Evolutionary conservation across 768 basidiomycete genomes (phyloP), one percentile per base, ranked within the genome.

Genomic region (Suillus luteus): DNA sequence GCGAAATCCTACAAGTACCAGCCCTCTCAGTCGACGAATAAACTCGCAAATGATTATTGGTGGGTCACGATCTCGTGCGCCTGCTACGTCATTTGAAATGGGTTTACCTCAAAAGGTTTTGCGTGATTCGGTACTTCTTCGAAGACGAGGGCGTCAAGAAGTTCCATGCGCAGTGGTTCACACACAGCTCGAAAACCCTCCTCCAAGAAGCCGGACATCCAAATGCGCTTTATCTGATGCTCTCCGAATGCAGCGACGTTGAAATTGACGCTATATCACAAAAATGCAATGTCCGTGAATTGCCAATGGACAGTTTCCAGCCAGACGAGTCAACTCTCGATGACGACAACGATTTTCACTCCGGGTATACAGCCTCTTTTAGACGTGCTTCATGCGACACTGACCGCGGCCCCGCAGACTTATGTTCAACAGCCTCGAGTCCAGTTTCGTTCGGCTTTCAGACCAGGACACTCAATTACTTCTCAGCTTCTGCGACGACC

Each of bases 101-200:
- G 44, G 35, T 62, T 17, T 60, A 8, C 51, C 35, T 27, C 2
- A n/a, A 27, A 31, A 92, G 91, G 91, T 92, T 92, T 68, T 84
- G 85, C 57, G 81, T 78, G n/a, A 88, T 92, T 48, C 80, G 79
- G 4, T 89, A 87, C 66, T 83, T 92, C 62, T 88, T 82, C 64
- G 83, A 87, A 60, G 72, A 77, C 6, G 61, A 70, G 9, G 74
- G 67, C 11, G 67, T 67, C 60, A 87, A 86, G 69, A 81, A 79
- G 75, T 86, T 89, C 61, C 91, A 92, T 72, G 89, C 82, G 1
- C 87, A 89, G 62, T 92, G 91, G 91, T 80, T 85, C 62, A 75
- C 78, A 9, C 91, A 90, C 75, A 84, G 82, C 14, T 79, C 81
- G 22, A 85, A 87, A 67, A 91, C 88, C 0, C 67, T 89, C 11